Conservation (phyloP, 805 yeast species). For the Trichomonascus vanleenenianus region DNA sequence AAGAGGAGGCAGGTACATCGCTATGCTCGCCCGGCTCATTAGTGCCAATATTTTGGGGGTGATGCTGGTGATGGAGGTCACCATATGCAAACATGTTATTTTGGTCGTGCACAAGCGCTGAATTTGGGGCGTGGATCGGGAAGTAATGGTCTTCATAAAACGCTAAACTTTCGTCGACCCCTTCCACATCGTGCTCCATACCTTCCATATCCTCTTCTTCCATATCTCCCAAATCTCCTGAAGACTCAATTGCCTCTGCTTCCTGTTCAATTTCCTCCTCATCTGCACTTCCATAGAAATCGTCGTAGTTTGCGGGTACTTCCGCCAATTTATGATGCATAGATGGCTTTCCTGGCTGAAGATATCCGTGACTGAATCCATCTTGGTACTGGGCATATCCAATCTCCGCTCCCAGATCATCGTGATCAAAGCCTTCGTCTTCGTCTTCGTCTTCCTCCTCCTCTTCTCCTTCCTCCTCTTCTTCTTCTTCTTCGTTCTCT, state of each 20-base stretch:
- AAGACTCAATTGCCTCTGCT: no score
- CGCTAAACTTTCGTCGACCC: no score
- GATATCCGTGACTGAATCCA: background rate
- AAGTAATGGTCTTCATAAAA: no score
- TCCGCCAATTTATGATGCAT: background rate
- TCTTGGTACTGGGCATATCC: no score
- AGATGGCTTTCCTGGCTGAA: no score
- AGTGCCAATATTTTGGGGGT: no score
- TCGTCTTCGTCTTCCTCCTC: conserved; percentile 10
- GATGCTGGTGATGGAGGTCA: background rate
- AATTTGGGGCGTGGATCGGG: no score
- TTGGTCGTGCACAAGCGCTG: conserved; percentile 2
- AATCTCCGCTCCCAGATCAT: conserved; percentile 1
- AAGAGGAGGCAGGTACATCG: background rate
- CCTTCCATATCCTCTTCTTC: no score
- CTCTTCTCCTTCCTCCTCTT: conserved; percentile 13
- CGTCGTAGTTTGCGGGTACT: no score
- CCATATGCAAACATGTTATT: background rate
- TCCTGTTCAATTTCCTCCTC: conserved; percentile 5
- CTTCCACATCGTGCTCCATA: no score
- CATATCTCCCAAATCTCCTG: conserved; percentile 1
- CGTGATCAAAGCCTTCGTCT: conserved; percentile 3
- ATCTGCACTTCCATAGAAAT: background rate
- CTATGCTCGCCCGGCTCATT: no score
- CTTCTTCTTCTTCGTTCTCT: conserved; percentile 7